Conservation (phyloP, 257 asterid genomes). For the Primulina eburnea region DNA sequence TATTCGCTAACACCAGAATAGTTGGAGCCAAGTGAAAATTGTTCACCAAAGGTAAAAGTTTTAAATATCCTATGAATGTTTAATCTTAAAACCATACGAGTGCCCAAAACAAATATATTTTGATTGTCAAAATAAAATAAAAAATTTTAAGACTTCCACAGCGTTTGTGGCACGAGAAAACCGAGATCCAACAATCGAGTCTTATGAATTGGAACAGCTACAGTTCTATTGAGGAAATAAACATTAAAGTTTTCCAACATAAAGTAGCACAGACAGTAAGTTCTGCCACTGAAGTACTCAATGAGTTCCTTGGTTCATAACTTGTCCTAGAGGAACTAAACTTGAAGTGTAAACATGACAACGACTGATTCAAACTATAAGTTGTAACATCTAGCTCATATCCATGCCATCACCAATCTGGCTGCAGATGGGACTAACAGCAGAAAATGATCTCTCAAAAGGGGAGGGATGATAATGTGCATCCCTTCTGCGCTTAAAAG, state of each 20-base stretch:
- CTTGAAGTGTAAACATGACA: constrained; percentile 27
- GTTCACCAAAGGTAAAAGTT: no score
- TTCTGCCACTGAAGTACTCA: constrained; percentile 50
- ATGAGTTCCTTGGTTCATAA: constrained; percentile 41
- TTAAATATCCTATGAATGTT: no score
- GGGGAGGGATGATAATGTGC: constrained; percentile 76
- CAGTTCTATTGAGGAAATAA: constrained; percentile 38
- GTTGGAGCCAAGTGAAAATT: no score
- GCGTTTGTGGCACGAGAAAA: no score
- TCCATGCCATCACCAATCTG: constrained; percentile 95
- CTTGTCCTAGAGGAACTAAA: constrained; percentile 34
- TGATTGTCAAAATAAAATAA: no score
- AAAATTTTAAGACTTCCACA: no score
- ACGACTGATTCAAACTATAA: constrained; percentile 33
- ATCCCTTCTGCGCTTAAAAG: constrained; percentile 92
- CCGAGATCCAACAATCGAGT: no score
- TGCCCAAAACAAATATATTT: no score
- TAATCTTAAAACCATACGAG: no score
- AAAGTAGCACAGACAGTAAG: constrained; percentile 49
- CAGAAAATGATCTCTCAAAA: constrained; percentile 79
- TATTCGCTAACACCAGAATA: no score
- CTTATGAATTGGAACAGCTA: constrained; percentile 45
- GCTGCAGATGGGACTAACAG: constrained; percentile 82
- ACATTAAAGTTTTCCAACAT: constrained; percentile 62
- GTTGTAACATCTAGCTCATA: constrained; percentile 54